Evolutionary conservation across 306 rosid species (phyloP).

Genomic region (Castanopsis chinensis): DNA sequence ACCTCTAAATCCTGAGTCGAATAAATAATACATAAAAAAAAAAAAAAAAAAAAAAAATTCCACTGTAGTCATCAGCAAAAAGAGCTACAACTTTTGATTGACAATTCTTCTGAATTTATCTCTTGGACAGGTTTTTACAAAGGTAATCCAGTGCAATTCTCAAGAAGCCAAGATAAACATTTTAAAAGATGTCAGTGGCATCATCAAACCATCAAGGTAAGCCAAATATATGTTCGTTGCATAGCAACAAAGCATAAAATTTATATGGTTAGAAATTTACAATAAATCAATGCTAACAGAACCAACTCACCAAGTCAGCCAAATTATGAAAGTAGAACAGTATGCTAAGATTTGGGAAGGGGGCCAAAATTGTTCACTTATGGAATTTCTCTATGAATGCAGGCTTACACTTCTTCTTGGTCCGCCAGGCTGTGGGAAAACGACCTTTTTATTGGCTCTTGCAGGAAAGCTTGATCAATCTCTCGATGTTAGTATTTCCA

Average conservation of each 20-base stretch:
- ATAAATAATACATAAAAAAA: not conserved
- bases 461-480: constrained; percentile 56
- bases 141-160: constrained; percentile 38
- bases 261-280: not conserved
- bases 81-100: not conserved
- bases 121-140: constrained; percentile 39
- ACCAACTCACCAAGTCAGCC: not conserved
- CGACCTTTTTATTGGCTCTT: constrained; percentile 48
- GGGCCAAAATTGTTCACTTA: constrained; percentile 16
- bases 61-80: not conserved
- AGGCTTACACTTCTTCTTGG: constrained; percentile 67
- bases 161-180: constrained; percentile 40
- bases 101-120: not conserved
- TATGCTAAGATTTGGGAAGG: constrained; percentile 2
- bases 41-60: not conserved
- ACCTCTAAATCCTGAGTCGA: constrained; percentile 1
- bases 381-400: constrained; percentile 37
- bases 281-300: not conserved
- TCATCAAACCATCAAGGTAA: constrained; percentile 57
- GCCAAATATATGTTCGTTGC: constrained; percentile 8
- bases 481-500: constrained; percentile 40
- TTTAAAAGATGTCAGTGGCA: constrained; percentile 56
- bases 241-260: not conserved
- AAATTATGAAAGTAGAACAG: not conserved
- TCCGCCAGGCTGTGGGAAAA: constrained; percentile 60